Evolutionary conservation across 192 early-diverging fungal genomes (phyloP), one percentile per base, ranked within the genome.

Genomic region (Gigaspora rosea): DNA sequence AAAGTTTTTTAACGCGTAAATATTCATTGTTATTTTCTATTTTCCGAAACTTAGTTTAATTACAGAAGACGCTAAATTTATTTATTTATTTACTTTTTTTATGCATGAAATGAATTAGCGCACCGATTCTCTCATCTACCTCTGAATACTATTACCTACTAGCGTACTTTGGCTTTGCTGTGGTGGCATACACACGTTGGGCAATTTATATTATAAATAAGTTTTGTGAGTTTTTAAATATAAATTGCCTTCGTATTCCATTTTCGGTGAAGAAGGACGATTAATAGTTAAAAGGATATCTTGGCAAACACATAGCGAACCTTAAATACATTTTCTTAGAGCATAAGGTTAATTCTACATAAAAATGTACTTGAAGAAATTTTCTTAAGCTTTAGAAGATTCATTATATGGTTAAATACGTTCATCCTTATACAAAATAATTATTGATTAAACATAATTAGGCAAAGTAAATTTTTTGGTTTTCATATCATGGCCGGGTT

Each of bases 221-320:
- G 57, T 96, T 97, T 85, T 97, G 95, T 81, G 84, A 88, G 51
- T 91, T 89, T 80, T 83, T 97, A 70, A 91, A 90, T 75, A 97
- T 97, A 84, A 87, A 92, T 68, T 97, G 95, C 79, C 83, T 97
- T 68, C 85, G 86, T 68, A 97, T 97, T 82, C 87, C 88, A 16
- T 0, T 41, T 41, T 41, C 41, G 41, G 41, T 41, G 41, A 41
- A 41, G 41, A 41, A 41, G 7, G 41, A 41, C 27, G 27, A 27
- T 27, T 27, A 27, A 27, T 41, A 41, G 7, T 41, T 41, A 7
- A 41, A 41, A 41, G 7, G 7, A 2, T 41, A 41, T 2, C 7
- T 41, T 0, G 41, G 7, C 7, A 41, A 41, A 41, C 3, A 6
- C 7, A 41, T 41, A 41, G 41, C 7, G 2, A 41, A 7, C 41